Evolutionary conservation across 306 rosid genomes (phyloP).

Genomic region (Adenanthera pavonina): DNA sequence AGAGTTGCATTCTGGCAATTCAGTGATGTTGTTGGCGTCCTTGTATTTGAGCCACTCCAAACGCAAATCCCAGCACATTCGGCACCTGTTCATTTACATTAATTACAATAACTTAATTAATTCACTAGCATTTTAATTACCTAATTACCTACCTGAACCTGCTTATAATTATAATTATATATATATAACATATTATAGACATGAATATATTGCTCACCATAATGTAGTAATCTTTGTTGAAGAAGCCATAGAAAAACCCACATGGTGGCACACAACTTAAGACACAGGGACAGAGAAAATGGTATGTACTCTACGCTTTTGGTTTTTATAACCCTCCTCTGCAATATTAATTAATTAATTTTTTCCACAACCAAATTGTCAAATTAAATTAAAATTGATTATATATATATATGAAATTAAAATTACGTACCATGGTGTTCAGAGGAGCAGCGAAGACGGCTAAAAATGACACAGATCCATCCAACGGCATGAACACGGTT

Average conservation of each 20-base stretch:
- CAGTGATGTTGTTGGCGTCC: conserved; percentile 27
- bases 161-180: too few species aligned
- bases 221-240: conserved; percentile 58
- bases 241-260: conserved; percentile 83
- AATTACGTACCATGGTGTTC: conserved; percentile 61
- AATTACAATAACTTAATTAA: too few species aligned
- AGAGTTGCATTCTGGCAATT: too few species aligned
- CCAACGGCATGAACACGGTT: conserved; percentile 55
- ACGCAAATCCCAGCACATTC: conserved; percentile 66
- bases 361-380: conserved; percentile 25
- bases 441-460: conserved; percentile 79
- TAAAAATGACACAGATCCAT: conserved; percentile 63
- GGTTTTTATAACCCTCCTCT: conserved; percentile 69
- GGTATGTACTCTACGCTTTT: conserved; percentile 79
- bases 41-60: conserved; percentile 67
- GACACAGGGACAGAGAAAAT: conserved; percentile 63
- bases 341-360: conserved; percentile 29
- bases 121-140: too few species aligned
- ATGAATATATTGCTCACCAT: conserved; percentile 52
- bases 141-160: too few species aligned
- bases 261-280: conserved; percentile 58
- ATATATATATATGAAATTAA: too few species aligned
- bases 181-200: too few species aligned
- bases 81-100: conserved; percentile 50
- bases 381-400: too few species aligned